These are phyloP conservation scores for Glycine soja DNA, from an alignment of 306 rosid genomes.

Conservation along the genomic window DNA sequence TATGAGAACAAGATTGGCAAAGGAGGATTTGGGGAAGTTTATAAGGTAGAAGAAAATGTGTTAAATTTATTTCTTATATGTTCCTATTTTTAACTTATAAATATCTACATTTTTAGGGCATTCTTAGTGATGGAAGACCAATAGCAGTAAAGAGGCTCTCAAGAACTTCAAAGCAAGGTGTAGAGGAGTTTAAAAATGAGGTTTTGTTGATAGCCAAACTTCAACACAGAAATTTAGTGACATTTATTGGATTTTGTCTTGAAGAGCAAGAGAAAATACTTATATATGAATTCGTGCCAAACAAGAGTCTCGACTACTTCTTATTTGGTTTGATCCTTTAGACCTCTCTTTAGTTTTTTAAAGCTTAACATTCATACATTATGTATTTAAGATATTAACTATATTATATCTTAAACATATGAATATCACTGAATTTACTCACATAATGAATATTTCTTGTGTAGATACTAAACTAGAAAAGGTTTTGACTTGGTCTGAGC, in stretches of 20 bases:
- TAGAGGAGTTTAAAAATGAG: background rate
- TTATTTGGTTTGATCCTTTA: conserved; percentile 28
- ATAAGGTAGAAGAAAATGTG: conserved; percentile 6
- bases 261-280: conserved; percentile 21
- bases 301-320: conserved; percentile 12
- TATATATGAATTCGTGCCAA: conserved; percentile 3
- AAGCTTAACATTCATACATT: background rate
- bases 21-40: conserved; percentile 15
- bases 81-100: background rate
- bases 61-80: background rate
- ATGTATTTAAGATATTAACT: too few species aligned
- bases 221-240: conserved; percentile 18
- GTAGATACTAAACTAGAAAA: background rate
- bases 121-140: background rate
- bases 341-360: background rate
- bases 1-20: background rate
- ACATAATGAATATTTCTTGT: background rate
- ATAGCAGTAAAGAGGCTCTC: conserved; percentile 22
- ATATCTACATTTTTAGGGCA: background rate
- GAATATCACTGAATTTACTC: background rate
- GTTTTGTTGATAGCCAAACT: background rate
- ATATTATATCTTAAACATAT: too few species aligned
- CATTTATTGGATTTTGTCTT: conserved; percentile 18
- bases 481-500: background rate
- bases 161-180: conserved; percentile 9